These are phyloP conservation scores for Annulohypoxylon stygium DNA, from an alignment of 495 filamentous ascomycete genomes.

Conservation along the genomic window DNA sequence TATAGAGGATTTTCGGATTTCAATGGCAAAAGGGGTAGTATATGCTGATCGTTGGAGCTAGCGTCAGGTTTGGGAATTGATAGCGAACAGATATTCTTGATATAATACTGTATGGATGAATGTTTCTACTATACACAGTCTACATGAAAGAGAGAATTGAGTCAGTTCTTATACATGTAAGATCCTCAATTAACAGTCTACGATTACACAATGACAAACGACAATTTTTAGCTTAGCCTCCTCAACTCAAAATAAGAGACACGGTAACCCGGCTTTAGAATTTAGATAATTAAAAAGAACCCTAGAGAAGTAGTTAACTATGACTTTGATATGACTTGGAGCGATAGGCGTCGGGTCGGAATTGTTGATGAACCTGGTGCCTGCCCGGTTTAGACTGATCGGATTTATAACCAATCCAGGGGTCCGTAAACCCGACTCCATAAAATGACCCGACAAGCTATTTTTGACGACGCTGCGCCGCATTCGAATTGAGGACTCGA, in stretches of 20 bases:
- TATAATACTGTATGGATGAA: not conserved
- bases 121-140: too few species aligned
- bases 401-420: constrained; percentile 18
- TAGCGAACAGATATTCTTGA: not conserved
- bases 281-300: not conserved
- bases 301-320: not conserved
- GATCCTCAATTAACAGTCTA: not conserved
- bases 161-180: not conserved
- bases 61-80: not conserved
- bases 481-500: not conserved
- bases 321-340: not conserved
- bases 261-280: not conserved
- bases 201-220: not conserved
- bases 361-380: not conserved
- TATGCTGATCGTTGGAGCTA: not conserved
- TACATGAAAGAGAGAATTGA: not conserved
- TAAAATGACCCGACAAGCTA: not conserved
- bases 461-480: not conserved
- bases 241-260: not conserved
- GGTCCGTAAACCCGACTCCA: constrained; percentile 20
- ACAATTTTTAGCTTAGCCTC: not conserved
- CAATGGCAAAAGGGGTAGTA: not conserved
- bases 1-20: too few species aligned
- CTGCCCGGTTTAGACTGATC: not conserved
- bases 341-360: not conserved